A percentile compares a stretch with the other conserved stretches of the same genome.
phyloP scores from a whole-genome alignment of 2,329 filamentous ascomycete species.

The Samsoniella hepiali region DNA sequence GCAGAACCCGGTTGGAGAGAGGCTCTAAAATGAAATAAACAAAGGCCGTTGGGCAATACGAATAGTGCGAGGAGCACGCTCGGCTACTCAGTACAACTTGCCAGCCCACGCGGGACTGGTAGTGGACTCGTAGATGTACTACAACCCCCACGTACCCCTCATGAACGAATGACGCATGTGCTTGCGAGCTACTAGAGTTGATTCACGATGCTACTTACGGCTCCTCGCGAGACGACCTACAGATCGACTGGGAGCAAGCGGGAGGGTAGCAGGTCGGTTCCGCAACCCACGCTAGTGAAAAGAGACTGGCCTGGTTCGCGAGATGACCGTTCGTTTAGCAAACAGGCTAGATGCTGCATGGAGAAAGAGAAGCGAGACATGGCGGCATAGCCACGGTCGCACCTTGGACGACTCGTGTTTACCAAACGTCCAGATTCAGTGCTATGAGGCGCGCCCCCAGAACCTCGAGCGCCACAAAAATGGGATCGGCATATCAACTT shows the following conservation, averaged over 20 bases:
- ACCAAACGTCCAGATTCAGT: background rate
- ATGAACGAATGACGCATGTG: background rate
- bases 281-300: background rate
- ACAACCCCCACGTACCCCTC: background rate
- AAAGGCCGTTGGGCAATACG: background rate
- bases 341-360: background rate
- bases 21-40: background rate
- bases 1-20: background rate
- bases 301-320: background rate
- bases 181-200: background rate
- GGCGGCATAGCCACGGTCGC: background rate
- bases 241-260: background rate
- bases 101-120: no score
- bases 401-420: background rate
- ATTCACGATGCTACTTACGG: background rate
- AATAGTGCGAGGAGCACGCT: no score
- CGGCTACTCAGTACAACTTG: no score
- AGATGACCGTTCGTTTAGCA: background rate
- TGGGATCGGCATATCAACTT: background rate
- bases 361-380: background rate
- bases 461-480: background rate
- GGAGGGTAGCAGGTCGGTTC: background rate
- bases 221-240: background rate
- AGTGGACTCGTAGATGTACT: background rate
- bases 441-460: conserved; percentile 15